Evolutionary conservation across 1,284 basidiomycete species (phyloP).

Genomic region (Macrocystidia cucumis): DNA sequence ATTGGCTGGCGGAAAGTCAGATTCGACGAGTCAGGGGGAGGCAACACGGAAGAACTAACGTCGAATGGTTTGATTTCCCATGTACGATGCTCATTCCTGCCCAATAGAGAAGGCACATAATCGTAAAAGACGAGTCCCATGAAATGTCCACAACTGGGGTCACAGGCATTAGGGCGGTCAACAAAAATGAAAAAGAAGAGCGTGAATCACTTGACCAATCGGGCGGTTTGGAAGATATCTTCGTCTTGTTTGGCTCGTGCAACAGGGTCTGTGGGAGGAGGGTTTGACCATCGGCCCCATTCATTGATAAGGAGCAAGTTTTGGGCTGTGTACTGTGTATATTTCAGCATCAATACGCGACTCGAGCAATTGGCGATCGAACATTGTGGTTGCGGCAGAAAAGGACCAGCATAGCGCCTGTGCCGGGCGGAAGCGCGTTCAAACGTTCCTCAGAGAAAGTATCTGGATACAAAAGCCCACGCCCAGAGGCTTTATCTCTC

Average conservation of each 20-base stretch:
- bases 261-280: not conserved
- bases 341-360: no score
- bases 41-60: not conserved
- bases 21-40: not conserved
- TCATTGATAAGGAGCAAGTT: not conserved
- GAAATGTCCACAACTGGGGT: conserved; percentile 21
- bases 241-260: conserved; percentile 24
- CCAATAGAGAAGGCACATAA: not conserved
- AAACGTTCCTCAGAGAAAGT: not conserved
- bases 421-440: not conserved
- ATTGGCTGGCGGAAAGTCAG: not conserved
- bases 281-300: not conserved
- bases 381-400: not conserved
- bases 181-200: no score
- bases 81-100: not conserved
- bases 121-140: conserved; percentile 21
- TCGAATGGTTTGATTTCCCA: not conserved
- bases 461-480: not conserved
- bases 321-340: not conserved
- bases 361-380: no score
- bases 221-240: conserved; percentile 37
- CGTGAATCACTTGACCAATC: conserved; percentile 28
- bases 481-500: no score
- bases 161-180: no score
- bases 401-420: not conserved